Conservation (phyloP, 75 land plant genomes). For the Selaginella moellendorffii region DNA sequence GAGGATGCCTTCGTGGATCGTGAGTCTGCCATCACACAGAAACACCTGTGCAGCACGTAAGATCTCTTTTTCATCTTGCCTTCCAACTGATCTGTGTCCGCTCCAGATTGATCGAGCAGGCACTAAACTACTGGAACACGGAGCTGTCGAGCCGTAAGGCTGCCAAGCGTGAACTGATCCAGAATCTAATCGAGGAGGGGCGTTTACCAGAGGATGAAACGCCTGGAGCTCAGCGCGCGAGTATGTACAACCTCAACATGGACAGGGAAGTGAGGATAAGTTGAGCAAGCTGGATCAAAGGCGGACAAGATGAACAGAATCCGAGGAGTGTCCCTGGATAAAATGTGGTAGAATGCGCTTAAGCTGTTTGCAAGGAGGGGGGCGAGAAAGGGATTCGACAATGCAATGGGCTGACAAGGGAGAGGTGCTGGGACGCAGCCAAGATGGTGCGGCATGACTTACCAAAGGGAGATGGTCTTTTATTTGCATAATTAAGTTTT, state of each 20-base stretch:
- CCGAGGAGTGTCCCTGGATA: too few species aligned
- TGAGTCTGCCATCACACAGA: background rate
- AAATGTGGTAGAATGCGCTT: too few species aligned
- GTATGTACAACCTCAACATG: background rate
- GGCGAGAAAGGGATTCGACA: too few species aligned
- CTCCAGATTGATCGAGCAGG: constrained; percentile 4
- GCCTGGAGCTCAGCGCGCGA: background rate
- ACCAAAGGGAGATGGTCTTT: too few species aligned
- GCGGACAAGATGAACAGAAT: too few species aligned
- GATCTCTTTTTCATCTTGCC: background rate
- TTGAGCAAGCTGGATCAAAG: too few species aligned
- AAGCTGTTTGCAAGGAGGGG: too few species aligned
- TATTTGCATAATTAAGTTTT: too few species aligned
- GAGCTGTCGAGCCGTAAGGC: background rate
- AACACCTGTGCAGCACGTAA: constrained; percentile 5
- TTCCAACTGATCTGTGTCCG: background rate
- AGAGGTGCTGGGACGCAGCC: too few species aligned
- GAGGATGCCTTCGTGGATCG: constrained; percentile 8
- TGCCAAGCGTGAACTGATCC: background rate
- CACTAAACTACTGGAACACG: background rate
- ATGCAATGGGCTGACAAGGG: too few species aligned
- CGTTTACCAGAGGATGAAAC: background rate
- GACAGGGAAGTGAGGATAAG: background rate
- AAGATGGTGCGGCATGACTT: too few species aligned
- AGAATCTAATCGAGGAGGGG: background rate